Evolutionary conservation across 768 basidiomycete species (phyloP), one percentile per base, ranked within the genome.

Genomic region (Asterophora parasitica): DNA sequence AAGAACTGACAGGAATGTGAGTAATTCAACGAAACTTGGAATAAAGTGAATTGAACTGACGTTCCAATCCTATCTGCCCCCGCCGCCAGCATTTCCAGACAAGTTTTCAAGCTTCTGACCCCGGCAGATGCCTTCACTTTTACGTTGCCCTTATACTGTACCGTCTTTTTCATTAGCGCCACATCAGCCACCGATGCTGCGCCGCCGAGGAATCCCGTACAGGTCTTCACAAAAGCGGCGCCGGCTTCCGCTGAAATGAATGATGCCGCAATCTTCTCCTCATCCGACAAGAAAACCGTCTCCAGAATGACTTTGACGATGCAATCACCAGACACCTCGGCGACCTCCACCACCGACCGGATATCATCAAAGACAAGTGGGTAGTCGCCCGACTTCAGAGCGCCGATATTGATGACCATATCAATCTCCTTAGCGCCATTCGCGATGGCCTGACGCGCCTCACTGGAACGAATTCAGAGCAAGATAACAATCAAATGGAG

Each of bases 21-120:
- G 28, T 31, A 31, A 4, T 16, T 7, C 31, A n/a, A n/a, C n/a
- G 13, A n/a, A 17, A n/a, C n/a, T 1, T 7, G n/a, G 19, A 7
- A 9, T 3, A 6, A 6, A 23, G 23, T 6, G 23, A 23, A 31
- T 15, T 16, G 26, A 17, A 69, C 76, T 49, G 56, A 79, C 76
- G 75, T 76, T 65, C 77, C 77, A 47, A 78, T 73, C 50, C 77
- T 65, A 47, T 77, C 76, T 5, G 77, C 76, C 2, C 77, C 76
- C 16, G 76, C 73, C 26, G 54, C 55, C 35, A 78, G 63, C 73
- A 79, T 73, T 49, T 74, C 70, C 42, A 68, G 23, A 52, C 73
- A 77, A 42, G 66, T 65, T 8, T 75, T 72, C 41, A 76, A 70
- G 2, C 65, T 71, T 8, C 72, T 58, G n/a, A 79, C 72, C 4